These are phyloP conservation scores for Agaricus blazei DNA, from an alignment of 768 basidiomycete species.

Conservation along the genomic window DNA sequence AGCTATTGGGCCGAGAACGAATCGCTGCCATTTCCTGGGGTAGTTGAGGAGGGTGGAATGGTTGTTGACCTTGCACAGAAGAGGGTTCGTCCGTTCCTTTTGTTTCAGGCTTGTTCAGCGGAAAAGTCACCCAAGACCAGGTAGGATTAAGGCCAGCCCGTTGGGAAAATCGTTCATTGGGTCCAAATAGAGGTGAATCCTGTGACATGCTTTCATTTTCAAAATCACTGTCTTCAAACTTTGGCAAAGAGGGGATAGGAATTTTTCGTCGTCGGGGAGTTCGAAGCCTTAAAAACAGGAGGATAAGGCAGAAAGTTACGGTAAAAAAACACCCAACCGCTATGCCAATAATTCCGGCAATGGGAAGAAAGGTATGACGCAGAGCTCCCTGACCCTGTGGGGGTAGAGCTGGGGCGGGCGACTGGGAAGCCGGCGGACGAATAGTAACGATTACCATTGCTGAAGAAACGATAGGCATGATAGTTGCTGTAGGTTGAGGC, in stretches of 20 bases:
- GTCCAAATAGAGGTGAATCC: slow-evolving; percentile 75
- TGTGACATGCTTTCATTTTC: slow-evolving; percentile 34
- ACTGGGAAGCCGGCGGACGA: not conserved
- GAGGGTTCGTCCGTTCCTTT: slow-evolving; percentile 9
- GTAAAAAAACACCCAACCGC: slow-evolving; percentile 47
- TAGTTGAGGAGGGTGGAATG: not conserved
- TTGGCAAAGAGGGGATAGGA: slow-evolving; percentile 72
- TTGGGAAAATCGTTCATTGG: slow-evolving; percentile 55
- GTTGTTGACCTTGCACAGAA: not conserved
- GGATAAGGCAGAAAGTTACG: slow-evolving; percentile 36
- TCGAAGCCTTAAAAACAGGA: slow-evolving; percentile 42
- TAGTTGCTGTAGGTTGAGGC: slow-evolving; percentile 4
- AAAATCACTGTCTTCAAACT: slow-evolving; percentile 51
- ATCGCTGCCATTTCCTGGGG: not conserved
- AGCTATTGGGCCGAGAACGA: not conserved
- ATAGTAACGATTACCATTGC: not conserved
- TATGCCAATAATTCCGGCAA: slow-evolving; percentile 36
- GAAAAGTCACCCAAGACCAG: slow-evolving; percentile 57
- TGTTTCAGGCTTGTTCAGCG: slow-evolving; percentile 27
- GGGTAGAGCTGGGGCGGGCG: not conserved
- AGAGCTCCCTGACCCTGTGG: not conserved
- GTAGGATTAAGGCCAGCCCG: slow-evolving; percentile 34
- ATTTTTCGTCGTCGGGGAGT: slow-evolving; percentile 48
- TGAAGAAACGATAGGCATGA: not conserved
- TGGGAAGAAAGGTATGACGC: not conserved